These are phyloP conservation scores for Letharia columbiana DNA, from an alignment of 495 filamentous ascomycete genomes.

Conservation along the genomic window DNA sequence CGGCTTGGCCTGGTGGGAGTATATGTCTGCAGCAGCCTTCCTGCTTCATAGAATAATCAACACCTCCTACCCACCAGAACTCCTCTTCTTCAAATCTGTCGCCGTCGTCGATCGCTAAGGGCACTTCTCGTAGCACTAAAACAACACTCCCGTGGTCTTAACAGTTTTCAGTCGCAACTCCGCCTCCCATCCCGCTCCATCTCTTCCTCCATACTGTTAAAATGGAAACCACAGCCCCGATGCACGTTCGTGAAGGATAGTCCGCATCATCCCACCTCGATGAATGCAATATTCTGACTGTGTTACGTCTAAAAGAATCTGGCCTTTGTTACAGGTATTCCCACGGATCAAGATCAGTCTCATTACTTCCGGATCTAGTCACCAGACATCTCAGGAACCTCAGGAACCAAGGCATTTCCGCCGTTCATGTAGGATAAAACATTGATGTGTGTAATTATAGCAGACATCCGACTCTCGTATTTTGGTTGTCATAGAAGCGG, in stretches of 20 bases:
- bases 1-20: no score
- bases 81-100: no score
- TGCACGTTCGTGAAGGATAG: background rate
- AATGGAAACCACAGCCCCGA: background rate
- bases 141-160: background rate
- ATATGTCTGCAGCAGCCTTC: no score
- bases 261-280: background rate
- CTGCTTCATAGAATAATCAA: no score
- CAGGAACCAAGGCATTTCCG: background rate
- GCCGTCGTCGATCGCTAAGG: background rate
- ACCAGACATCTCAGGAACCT: background rate
- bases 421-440: background rate
- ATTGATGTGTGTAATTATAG: background rate
- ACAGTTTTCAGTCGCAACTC: background rate
- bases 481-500: background rate
- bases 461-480: background rate
- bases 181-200: background rate
- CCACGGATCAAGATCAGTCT: background rate
- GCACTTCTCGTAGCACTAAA: background rate
- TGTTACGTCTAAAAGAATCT: background rate
- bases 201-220: background rate
- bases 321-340: background rate
- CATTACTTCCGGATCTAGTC: background rate
- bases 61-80: no score
- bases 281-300: background rate